Base-by-base conservation (phyloP, 805 yeast species). In the Candida ficus region DNA sequence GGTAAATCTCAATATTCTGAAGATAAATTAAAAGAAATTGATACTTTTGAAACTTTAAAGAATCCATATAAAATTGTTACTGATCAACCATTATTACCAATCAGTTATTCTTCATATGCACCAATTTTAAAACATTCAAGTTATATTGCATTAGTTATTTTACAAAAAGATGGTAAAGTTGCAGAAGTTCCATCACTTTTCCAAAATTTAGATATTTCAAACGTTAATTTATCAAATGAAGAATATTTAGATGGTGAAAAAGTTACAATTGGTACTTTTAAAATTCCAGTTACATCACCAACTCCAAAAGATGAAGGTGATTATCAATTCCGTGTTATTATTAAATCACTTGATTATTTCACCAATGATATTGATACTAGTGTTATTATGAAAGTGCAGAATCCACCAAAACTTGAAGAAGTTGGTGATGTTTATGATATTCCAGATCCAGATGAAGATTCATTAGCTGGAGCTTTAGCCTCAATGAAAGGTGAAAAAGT, bases 361-460 rank as follows among this genome's bases (percentile, higher is more conserved):
- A 95, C 96, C 6, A 64, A 76, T 16, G 97, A 91, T 58, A 59
- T 87, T 19, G 87, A 82, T 48, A 73, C 81, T 45, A 83, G 90
- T 9, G 62, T 87, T 35, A 65, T 66, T 19, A 73, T 90, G 81
- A 68, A 73, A n/a, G 95, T 90, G 27, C 70, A 75, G 50, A 70
- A 76, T 18, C 75, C 80, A 26, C 74, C 80, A 37, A 57, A 63
- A 51, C 40, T 58, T 8, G 66, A 60, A n/a, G 73, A 67, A 33
- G 78, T 75, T 23, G 70, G 74, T 41, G 86, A 73, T 39, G 76
- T 80, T 39, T 70, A 75, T 41, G 86, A 73, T 39, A 77, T 82
- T 41, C 78, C 83, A 29, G 86, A 78, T 39, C 83, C 88, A 3
- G 85, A 77, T 39, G 90, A 83, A 54, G 90, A 82, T 54, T 68